Conservation (phyloP, 495 filamentous ascomycete species). For the Aspergillus affinis region DNA sequence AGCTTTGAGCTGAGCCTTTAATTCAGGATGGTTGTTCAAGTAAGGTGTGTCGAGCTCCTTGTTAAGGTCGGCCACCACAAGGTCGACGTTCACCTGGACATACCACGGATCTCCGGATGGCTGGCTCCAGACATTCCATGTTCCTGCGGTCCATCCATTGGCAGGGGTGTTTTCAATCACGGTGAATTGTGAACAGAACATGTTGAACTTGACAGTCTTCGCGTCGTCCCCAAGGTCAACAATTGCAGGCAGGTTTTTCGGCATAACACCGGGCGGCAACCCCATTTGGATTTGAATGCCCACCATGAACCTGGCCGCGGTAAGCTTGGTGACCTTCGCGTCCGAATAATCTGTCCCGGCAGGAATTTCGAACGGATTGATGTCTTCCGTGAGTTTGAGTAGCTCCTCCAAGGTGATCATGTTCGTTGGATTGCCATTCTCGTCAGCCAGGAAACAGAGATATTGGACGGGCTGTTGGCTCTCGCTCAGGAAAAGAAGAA, state of each 20-base stretch:
- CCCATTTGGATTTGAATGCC: slow-evolving; percentile 11
- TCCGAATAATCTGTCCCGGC: neutral
- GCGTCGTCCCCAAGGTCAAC: slow-evolving; percentile 7
- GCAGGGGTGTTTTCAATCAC: neutral
- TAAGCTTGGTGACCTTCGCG: neutral
- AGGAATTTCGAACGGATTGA: slow-evolving; percentile 13
- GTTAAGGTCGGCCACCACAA: slow-evolving; percentile 1
- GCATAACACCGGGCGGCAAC: neutral
- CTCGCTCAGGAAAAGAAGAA: slow-evolving; percentile 6
- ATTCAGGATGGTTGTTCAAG: slow-evolving; percentile 8
- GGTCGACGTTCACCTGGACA: slow-evolving; percentile 5
- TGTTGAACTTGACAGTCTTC: slow-evolving; percentile 6
- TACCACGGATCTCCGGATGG: slow-evolving; percentile 2
- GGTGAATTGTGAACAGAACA: slow-evolving; percentile 9
- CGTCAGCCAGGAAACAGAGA: slow-evolving; percentile 9
- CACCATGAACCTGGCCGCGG: neutral
- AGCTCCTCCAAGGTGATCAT: slow-evolving; percentile 7
- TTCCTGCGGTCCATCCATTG: no score
- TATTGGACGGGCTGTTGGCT: slow-evolving; percentile 6
- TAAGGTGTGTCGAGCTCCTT: slow-evolving; percentile 9
- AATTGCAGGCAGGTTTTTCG: slow-evolving; percentile 3
- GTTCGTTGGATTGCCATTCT: neutral
- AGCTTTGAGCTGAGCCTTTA: neutral
- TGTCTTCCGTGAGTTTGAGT: neutral
- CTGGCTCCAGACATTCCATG: no score